Percentiles rank a stretch among this genome's conserved stretches.
phyloP scores from a whole-genome alignment of 139 green algal genomes.

The Picochlorum sp. region DNA sequence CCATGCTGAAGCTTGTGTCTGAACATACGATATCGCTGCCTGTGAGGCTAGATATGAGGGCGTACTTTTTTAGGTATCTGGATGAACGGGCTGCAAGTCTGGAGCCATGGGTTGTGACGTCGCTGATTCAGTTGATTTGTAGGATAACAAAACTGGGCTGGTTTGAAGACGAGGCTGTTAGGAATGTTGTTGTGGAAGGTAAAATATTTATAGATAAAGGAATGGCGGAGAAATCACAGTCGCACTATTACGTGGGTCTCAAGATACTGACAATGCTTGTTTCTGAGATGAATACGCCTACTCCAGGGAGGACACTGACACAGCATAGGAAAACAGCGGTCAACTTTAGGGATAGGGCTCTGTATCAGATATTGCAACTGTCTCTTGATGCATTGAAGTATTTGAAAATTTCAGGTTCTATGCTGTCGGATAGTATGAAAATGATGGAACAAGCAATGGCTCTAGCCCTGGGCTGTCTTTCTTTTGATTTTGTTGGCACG shows the following conservation, averaged over 20 bases:
- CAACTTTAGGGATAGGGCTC: constrained; percentile 25
- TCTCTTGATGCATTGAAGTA: constrained; percentile 40
- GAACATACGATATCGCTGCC: constrained; percentile 59
- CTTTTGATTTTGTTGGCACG: constrained; percentile 97
- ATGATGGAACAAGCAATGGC: constrained; percentile 65
- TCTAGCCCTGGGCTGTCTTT: constrained; percentile 80
- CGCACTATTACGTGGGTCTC: constrained; percentile 85
- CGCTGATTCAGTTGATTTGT: constrained; percentile 76
- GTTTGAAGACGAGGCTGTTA: constrained; percentile 79
- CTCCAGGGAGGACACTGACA: constrained; percentile 73
- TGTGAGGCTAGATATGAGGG: constrained; percentile 68
- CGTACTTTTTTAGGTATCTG: constrained; percentile 79
- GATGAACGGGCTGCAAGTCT: constrained; percentile 57
- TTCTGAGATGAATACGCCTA: constrained; percentile 84
- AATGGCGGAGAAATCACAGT: constrained; percentile 11
- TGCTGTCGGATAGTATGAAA: constrained; percentile 42
- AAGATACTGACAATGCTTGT: constrained; percentile 82
- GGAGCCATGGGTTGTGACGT: constrained; percentile 72
- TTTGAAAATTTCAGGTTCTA: constrained; percentile 27
- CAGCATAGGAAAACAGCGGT: constrained; percentile 83
- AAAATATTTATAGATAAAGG: constrained; percentile 51
- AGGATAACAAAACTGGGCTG: constrained; percentile 91
- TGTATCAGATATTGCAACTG: constrained; percentile 44
- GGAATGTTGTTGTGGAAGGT: constrained; percentile 76
- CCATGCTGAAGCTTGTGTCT: constrained; percentile 83